Base-by-base conservation (phyloP, 2,329 filamentous ascomycete species). In the Chlorencoelia australis region DNA sequence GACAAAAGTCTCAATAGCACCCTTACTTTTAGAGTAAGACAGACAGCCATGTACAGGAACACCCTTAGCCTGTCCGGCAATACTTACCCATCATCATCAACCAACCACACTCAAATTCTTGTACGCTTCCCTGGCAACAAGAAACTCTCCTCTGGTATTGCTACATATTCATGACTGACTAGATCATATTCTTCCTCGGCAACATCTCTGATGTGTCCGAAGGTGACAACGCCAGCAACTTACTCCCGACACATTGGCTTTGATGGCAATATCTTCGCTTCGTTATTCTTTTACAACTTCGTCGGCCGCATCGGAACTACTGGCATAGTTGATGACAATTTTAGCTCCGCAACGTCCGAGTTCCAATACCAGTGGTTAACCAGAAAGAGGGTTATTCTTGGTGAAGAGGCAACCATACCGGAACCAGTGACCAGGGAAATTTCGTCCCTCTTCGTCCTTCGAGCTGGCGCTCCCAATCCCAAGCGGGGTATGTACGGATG, bases 11-110 rank as follows among this genome's bases (percentile, higher is more conserved):
- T 85, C 82, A 42, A 86, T 78, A 24, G 82, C 75, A 49, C 79
- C 82, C 67, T 87, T 87, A 58, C 69, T 75, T 10, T 75, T 80
- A 15, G 80, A 81, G 67, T 87, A 87, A 31, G 87, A 68, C n/a
- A n/a, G n/a, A n/a, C n/a, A n/a, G 10, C 77, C 69, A 57, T 86
- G 81, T 53, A 76, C 73, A 42, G 77, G 76, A 13, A 86, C 78
- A 32, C 72, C 78, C 56, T 75, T 71, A 39, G 61, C 80, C 64
- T 80, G 59, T 56, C 79, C 60, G 1, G 79, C 79, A 58, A 84
- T 84, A 40, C 72, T 79, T 26, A 19, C 71, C 74, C 75, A 82
- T 86, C 46, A 87, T 66, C 59, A 87, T 79, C 49, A 88, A 69
- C 29, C 82, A 70, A 15, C 82, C 82, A 73, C 65, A 54, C 77